A percentile compares a stretch with the other conserved stretches of the same genome.
Conservation (phyloP, 2,329 filamentous ascomycete species). For the Colletotrichum abscissum region DNA sequence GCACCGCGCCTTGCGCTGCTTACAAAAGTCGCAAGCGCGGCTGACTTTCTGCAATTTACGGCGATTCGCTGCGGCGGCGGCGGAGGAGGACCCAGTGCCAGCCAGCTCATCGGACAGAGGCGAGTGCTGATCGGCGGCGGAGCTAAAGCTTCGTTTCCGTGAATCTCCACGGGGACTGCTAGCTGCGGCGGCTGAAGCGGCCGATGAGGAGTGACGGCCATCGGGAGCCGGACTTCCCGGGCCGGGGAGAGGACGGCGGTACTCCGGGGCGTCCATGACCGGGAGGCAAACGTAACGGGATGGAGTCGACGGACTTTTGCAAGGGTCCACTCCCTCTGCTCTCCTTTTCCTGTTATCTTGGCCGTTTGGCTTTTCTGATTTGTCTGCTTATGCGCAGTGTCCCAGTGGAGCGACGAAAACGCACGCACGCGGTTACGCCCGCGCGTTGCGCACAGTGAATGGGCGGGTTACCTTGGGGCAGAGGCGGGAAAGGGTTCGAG, state of each 20-base stretch:
- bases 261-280: conserved; percentile 20
- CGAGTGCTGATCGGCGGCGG: conserved; percentile 24
- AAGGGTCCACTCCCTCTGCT: background rate
- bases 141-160: conserved; percentile 29
- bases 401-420: background rate
- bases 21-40: conserved; percentile 52
- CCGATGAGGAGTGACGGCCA: conserved; percentile 10
- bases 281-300: background rate
- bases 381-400: background rate
- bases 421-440: background rate
- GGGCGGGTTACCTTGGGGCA: background rate
- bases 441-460: background rate
- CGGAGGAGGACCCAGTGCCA: background rate
- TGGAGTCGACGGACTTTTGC: conserved; percentile 9
- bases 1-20: conserved; percentile 50
- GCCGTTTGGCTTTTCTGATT: background rate
- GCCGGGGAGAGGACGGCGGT: conserved; percentile 18
- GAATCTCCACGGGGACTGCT: conserved; percentile 2
- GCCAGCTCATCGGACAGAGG: conserved; percentile 22
- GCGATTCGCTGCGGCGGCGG: conserved; percentile 10
- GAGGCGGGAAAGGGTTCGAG: background rate
- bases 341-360: background rate
- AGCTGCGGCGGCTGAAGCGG: conserved; percentile 4
- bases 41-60: conserved; percentile 46
- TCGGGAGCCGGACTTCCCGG: conserved; percentile 12